Evolutionary conservation across 2,329 filamentous ascomycete species (phyloP).

Genomic region (Pseudogymnoascus sp.): DNA sequence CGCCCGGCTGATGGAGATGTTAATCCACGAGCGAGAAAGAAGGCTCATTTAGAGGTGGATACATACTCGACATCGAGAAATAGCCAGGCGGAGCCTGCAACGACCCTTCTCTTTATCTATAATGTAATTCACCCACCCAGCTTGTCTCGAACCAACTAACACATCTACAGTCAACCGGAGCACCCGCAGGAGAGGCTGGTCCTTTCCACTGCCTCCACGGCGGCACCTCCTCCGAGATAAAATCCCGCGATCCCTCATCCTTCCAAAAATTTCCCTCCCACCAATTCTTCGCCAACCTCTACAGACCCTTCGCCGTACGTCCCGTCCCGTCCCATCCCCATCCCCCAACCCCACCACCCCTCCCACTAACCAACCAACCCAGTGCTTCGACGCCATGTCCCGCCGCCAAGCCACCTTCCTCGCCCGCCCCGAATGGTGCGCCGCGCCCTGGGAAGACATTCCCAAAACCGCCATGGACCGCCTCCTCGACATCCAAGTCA

Average conservation of each 20-base stretch:
- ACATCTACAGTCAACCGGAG: constrained; percentile 14
- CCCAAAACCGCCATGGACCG: constrained; percentile 42
- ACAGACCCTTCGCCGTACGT: constrained; percentile 44
- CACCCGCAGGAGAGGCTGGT: constrained; percentile 17
- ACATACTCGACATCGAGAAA: neutral
- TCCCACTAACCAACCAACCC: neutral
- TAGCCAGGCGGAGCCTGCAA: neutral
- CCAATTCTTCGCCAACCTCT: constrained; percentile 49
- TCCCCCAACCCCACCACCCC: neutral
- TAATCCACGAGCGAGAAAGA: neutral
- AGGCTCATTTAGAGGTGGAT: neutral
- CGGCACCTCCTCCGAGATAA: constrained; percentile 30
- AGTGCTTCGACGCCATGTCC: constrained; percentile 42
- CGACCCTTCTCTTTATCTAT: neutral
- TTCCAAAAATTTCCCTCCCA: constrained; percentile 46
- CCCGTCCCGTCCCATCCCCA: neutral
- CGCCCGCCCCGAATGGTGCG: constrained; percentile 42
- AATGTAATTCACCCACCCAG: neutral
- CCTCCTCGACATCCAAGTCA: constrained; percentile 42
- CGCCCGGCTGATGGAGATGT: neutral
- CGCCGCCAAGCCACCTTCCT: constrained; percentile 43
- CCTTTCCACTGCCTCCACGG: constrained; percentile 30
- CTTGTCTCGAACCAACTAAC: neutral
- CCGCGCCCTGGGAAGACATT: constrained; percentile 42
- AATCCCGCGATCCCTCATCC: constrained; percentile 35